These are phyloP conservation scores for Cercis canadensis DNA, from an alignment of 306 rosid species.

Conservation along the genomic window DNA sequence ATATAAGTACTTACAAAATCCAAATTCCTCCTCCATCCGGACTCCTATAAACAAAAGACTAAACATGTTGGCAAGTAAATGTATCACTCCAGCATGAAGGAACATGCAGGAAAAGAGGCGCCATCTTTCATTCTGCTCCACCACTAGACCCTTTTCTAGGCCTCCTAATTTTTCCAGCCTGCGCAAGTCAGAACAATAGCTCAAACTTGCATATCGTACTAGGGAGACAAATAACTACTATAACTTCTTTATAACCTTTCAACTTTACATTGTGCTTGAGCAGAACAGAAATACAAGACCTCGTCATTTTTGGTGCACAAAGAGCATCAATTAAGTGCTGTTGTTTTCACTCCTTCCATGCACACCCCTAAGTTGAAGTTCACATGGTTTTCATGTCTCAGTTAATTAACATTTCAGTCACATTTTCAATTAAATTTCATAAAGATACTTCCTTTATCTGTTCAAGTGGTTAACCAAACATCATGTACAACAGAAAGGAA, in stretches of 20 bases:
- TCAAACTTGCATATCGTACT: slow-evolving; percentile 3
- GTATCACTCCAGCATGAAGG: slow-evolving; percentile 94
- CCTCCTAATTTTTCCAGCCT: slow-evolving; percentile 75
- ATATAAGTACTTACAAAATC: slow-evolving; percentile 63
- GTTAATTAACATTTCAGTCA: too few species aligned
- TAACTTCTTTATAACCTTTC: neutral
- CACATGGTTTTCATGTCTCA: too few species aligned
- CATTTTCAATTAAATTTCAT: too few species aligned
- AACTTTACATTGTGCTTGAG: neutral
- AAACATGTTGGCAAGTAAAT: slow-evolving; percentile 74
- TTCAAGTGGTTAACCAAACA: too few species aligned
- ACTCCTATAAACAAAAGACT: slow-evolving; percentile 82
- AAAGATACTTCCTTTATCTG: too few species aligned
- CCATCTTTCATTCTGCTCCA: slow-evolving; percentile 66
- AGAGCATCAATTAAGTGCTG: neutral
- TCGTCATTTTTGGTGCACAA: neutral
- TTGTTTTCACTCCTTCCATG: neutral
- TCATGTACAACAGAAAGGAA: neutral
- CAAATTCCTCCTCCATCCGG: slow-evolving; percentile 87
- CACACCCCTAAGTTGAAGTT: neutral
- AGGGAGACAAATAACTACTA: neutral
- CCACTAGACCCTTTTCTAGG: slow-evolving; percentile 54
- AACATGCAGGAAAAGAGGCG: slow-evolving; percentile 82
- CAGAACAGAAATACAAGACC: slow-evolving; percentile 10
- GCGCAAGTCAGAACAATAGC: slow-evolving; percentile 23